Percentiles rank a stretch among this genome's conserved stretches.
These are phyloP conservation scores for Candida ascalaphidarum DNA, from an alignment of 805 yeast species.

Conservation along the genomic window DNA sequence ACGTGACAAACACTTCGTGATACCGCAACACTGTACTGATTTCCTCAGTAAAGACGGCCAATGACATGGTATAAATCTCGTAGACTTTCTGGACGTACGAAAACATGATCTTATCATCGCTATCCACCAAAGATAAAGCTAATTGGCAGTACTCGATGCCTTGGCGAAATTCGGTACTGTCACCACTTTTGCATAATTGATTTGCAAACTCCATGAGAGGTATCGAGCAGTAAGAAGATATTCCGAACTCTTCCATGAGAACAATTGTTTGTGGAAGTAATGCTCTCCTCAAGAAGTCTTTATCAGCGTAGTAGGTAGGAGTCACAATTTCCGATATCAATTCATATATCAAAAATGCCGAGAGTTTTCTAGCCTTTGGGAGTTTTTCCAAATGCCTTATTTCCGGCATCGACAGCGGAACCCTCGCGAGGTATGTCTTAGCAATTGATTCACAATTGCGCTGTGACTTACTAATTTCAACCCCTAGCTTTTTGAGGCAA, in stretches of 20 bases:
- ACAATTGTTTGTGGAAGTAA: slow-evolving; percentile 23
- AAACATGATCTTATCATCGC: slow-evolving; percentile 21
- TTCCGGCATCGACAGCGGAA: slow-evolving; percentile 32
- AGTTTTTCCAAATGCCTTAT: slow-evolving; percentile 20
- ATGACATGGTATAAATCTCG: slow-evolving; percentile 29
- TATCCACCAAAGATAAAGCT: slow-evolving; percentile 28
- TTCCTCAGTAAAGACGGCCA: slow-evolving; percentile 37
- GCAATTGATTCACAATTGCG: slow-evolving; percentile 12
- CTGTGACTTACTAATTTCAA: slow-evolving; percentile 20
- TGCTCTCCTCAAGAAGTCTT: slow-evolving; percentile 17
- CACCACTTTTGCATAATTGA: slow-evolving; percentile 14
- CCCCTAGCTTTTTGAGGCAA: slow-evolving; percentile 26
- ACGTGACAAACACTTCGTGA: slow-evolving; percentile 9
- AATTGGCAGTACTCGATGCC: slow-evolving; percentile 34
- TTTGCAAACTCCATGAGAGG: slow-evolving; percentile 34
- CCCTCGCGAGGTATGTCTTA: slow-evolving; percentile 12
- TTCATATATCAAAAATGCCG: slow-evolving; percentile 26
- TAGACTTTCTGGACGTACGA: slow-evolving; percentile 30
- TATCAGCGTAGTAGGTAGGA: slow-evolving; percentile 19
- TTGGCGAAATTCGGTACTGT: slow-evolving; percentile 19
- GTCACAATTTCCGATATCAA: slow-evolving; percentile 30
- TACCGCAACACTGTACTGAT: slow-evolving; percentile 21
- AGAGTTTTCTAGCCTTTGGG: slow-evolving; percentile 15
- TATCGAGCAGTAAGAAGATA: slow-evolving; percentile 28
- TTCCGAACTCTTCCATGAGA: slow-evolving; percentile 31